Base-by-base conservation (phyloP, 164 flowering plant species). In the Tinospora cordifolia region DNA sequence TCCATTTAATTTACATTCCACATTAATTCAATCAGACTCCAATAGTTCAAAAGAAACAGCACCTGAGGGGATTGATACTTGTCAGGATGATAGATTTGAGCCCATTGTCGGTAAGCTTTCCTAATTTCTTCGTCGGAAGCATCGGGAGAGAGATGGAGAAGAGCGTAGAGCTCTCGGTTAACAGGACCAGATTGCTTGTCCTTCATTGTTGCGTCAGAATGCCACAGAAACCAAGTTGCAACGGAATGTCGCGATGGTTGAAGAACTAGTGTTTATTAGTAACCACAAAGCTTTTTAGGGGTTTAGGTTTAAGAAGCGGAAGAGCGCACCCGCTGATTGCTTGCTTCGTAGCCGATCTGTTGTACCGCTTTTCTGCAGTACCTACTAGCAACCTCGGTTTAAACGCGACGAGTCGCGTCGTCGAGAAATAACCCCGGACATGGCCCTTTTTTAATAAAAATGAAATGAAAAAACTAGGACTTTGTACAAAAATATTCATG, bases 41-140 rank as follows among this genome's bases (percentile, higher is more conserved):
- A 30, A 30, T 30, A 4, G 4, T 30, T 4, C 36, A 30, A 30
- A 62, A 63, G 66, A 66, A 46, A 24, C 6, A 67, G 27, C 77
- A 82, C 99, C 73, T 87, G 82, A 46, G 83, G 85, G 64, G 85
- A 77, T 76, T 88, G 97, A 78, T 88, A 87, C 74, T 92, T 92
- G 76, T 95, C 99, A 25, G 99, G 99, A 70, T 94, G 99, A 69
- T 92, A 94, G 71, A 94, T 77, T 83, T 90, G 97, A 24, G 99
- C 98, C 91, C 92, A 92, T 73, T 90, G 96, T 19, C 98, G 93
- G 76, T 95, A 95, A 14, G 99, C 90, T 78, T 77, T 90, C 49
- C 97, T 72, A 62, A 95, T 92, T 81, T 95, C 98, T 75, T 95
- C 99, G 63, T 91, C 97, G 22, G 99, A 85, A 9, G 99, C 98